Evolutionary conservation across 805 yeast genomes (phyloP).

Genomic region (Wickerhamomyces xylosicus): DNA sequence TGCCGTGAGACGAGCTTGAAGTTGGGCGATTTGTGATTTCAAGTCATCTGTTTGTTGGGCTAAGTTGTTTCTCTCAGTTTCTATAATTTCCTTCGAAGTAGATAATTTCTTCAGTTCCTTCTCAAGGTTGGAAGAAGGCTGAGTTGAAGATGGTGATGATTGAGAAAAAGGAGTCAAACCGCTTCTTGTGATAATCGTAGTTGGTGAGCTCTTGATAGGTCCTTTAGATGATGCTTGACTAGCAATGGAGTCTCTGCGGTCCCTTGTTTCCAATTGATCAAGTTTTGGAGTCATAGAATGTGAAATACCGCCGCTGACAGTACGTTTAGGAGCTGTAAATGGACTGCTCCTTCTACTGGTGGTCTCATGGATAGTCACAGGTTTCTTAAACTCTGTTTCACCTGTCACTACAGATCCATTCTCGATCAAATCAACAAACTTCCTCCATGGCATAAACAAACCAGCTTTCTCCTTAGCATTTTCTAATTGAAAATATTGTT

Average conservation of each 20-base stretch:
- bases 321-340: neutral
- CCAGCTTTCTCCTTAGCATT: slow-evolving; percentile 60
- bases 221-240: neutral
- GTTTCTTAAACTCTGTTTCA: too few relatives aligned
- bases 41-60: slow-evolving; percentile 19
- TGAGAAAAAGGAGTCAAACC: neutral
- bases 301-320: neutral
- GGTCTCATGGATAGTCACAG: slow-evolving; percentile 11
- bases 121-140: slow-evolving; percentile 3
- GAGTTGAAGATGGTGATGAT: neutral
- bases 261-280: neutral
- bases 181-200: too few relatives aligned
- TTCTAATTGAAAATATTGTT: slow-evolving; percentile 58
- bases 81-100: slow-evolving; percentile 12
- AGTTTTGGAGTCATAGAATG: slow-evolving; percentile 12
- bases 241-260: slow-evolving; percentile 4
- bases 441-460: slow-evolving; percentile 54
- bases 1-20: slow-evolving; percentile 1
- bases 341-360: slow-evolving; percentile 5
- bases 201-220: neutral
- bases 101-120: slow-evolving; percentile 12
- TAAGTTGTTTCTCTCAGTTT: slow-evolving; percentile 26
- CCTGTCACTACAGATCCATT: too few relatives aligned
- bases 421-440: slow-evolving; percentile 17
- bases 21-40: slow-evolving; percentile 18